These are phyloP conservation scores for Globisporangium acanthophoron DNA, from an alignment of 352 stramenopile genomes.

Conservation along the genomic window DNA sequence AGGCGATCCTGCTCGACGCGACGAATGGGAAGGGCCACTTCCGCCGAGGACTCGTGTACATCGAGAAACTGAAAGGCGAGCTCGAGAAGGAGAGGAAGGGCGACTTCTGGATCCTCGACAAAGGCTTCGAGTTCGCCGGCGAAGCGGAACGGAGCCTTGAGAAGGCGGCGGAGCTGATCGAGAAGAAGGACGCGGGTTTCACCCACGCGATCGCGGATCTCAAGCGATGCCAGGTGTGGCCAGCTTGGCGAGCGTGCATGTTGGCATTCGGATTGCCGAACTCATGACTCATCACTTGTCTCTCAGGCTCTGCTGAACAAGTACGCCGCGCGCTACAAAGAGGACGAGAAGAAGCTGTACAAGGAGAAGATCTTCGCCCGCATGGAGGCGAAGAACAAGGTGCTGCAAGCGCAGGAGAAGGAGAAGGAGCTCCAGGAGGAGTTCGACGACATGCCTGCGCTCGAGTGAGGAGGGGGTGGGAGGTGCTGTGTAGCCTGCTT, in stretches of 20 bases:
- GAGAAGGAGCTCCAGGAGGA: slow-evolving; percentile 57
- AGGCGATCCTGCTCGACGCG: slow-evolving; percentile 66
- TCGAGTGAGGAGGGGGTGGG: slow-evolving; percentile 38
- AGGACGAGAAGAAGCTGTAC: slow-evolving; percentile 86
- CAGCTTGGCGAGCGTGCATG: neutral
- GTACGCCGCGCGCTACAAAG: slow-evolving; percentile 69
- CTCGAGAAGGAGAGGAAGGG: slow-evolving; percentile 73
- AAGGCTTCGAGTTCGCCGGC: slow-evolving; percentile 62
- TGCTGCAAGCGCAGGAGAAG: slow-evolving; percentile 61
- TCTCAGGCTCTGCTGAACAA: slow-evolving; percentile 41
- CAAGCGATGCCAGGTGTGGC: slow-evolving; percentile 51
- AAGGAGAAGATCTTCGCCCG: slow-evolving; percentile 87
- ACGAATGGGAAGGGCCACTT: slow-evolving; percentile 74
- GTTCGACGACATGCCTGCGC: slow-evolving; percentile 79
- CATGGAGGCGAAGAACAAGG: slow-evolving; percentile 79
- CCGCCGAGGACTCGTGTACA: slow-evolving; percentile 70
- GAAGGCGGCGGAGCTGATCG: slow-evolving; percentile 47
- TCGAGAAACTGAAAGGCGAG: slow-evolving; percentile 76
- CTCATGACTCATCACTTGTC: neutral
- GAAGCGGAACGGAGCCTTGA: slow-evolving; percentile 73
- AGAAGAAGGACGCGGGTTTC: slow-evolving; percentile 42
- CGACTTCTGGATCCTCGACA: slow-evolving; percentile 87
- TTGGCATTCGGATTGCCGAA: neutral
- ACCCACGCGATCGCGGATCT: slow-evolving; percentile 52
- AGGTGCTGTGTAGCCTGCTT: no score